A percentile compares a stretch with the other conserved stretches of the same genome.
phyloP scores from a whole-genome alignment of 1,284 basidiomycete genomes.

The Tylopilus sp. region DNA sequence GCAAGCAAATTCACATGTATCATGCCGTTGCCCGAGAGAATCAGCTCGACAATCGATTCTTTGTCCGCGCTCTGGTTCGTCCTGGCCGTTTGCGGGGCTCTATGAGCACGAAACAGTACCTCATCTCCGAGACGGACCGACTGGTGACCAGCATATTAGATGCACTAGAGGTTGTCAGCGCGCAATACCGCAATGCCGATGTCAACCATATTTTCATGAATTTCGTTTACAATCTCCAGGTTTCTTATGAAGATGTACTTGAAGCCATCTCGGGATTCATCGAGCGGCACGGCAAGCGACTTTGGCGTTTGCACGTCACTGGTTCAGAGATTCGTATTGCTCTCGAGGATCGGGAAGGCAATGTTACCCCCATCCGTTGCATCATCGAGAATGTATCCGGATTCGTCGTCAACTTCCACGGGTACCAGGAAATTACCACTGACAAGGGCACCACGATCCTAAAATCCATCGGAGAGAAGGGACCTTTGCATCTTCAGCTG shows the following conservation, averaged over 20 bases:
- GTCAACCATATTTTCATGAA: conserved; percentile 98
- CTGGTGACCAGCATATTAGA: conserved; percentile 93
- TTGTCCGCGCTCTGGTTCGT: conserved; percentile 93
- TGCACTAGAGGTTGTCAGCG: conserved; percentile 87
- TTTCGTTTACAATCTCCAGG: conserved; percentile 94
- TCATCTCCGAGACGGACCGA: conserved; percentile 96
- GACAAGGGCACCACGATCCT: conserved; percentile 92
- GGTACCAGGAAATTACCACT: conserved; percentile 97
- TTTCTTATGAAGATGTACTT: conserved; percentile 94
- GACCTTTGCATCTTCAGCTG: conserved; percentile 88
- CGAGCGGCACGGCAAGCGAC: conserved; percentile 93
- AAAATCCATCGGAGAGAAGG: conserved; percentile 93
- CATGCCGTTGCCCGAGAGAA: conserved; percentile 94
- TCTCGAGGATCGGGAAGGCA: conserved; percentile 89
- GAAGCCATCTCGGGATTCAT: conserved; percentile 96
- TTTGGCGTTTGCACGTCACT: conserved; percentile 97
- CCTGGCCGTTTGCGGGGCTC: conserved; percentile 89
- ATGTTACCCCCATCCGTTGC: conserved; percentile 91
- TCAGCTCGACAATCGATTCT: conserved; percentile 95
- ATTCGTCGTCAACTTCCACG: conserved; percentile 97
- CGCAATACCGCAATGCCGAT: conserved; percentile 83
- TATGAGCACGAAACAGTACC: conserved; percentile 93
- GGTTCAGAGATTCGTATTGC: conserved; percentile 96
- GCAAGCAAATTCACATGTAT: conserved; percentile 95
- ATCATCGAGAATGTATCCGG: conserved; percentile 98